These are phyloP conservation scores for Fusarium temperatum DNA, from an alignment of 2,329 filamentous ascomycete genomes.

Conservation along the genomic window DNA sequence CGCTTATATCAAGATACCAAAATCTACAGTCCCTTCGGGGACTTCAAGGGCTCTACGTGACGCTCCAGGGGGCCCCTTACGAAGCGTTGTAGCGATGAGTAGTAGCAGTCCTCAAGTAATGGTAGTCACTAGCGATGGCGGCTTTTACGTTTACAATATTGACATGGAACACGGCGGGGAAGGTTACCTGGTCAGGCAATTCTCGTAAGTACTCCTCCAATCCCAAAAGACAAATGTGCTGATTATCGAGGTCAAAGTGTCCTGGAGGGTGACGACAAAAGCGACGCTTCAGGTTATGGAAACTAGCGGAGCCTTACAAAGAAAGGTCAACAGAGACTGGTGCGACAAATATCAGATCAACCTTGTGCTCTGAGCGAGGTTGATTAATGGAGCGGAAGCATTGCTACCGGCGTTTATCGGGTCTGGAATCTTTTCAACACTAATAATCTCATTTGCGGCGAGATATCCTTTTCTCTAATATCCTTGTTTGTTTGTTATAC, in stretches of 20 bases:
- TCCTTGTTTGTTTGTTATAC: conserved; percentile 15
- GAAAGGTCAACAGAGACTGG: background rate
- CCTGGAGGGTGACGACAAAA: conserved; percentile 64
- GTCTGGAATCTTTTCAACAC: background rate
- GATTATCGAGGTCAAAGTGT: conserved; percentile 50
- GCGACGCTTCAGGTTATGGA: conserved; percentile 59
- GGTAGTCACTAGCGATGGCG: conserved; percentile 96
- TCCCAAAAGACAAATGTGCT: background rate
- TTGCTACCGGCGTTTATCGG: conserved; percentile 26
- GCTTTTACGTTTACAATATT: conserved; percentile 94
- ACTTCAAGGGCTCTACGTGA: conserved; percentile 43
- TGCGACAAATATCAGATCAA: background rate
- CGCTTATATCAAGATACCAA: conserved; percentile 93
- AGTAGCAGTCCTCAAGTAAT: conserved; percentile 95
- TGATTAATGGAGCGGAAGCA: conserved; percentile 16
- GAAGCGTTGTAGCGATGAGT: conserved; percentile 97
- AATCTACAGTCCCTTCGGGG: conserved; percentile 48
- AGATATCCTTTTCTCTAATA: conserved; percentile 12
- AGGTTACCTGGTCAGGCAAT: conserved; percentile 89
- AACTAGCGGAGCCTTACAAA: conserved; percentile 23
- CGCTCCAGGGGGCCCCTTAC: conserved; percentile 62
- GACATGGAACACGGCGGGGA: conserved; percentile 95
- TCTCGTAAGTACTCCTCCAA: conserved; percentile 72
- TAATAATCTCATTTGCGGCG: background rate
- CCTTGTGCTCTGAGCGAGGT: background rate